Evolutionary conservation across 2,329 filamentous ascomycete genomes (phyloP), one percentile per base, ranked within the genome.

Genomic region (Ophiostoma sp.): DNA sequence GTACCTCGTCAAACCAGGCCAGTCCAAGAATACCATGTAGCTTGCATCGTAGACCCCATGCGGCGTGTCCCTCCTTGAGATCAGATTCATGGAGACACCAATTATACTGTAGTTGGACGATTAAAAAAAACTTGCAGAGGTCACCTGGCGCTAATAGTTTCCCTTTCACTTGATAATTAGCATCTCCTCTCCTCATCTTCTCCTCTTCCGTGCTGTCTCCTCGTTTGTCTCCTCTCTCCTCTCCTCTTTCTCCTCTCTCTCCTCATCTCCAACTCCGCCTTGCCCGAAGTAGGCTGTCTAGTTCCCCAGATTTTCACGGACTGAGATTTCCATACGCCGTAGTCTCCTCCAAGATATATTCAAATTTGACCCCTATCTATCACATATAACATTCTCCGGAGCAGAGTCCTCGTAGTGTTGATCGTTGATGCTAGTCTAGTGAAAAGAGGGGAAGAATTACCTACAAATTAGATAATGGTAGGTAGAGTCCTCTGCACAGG

Each of bases 401-500:
- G 52, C 23, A 27, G 13, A 15, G 10, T 23, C 23, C 11, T 23
- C n/a, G 23, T 57, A 48, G 44, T 48, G 44, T n/a, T 20, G 44
- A 48, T 48, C 15, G 39, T 41, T 1, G 11, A 39, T 10, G 15
- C 23, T 57, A 27, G 52, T 11, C n/a, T 54, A 11, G 48, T 15
- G 7, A 57, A 48, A 48, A 57, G 52, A 57, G 52, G 52, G 8
- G 52, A 54, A 57, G n/a, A 20, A 57, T 57, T 57, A 57, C 52
- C n/a, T 57, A 57, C 52, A 31, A 57, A 27, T 57, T 57, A 57
- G 52, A 57, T 57, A 27, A 57, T 23, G n/a, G 8, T 23, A 27
- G 44, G n/a, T 15, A 39, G 7, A 8, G 36, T 39, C 15, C 11
- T 41, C 39, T 41, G 39, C 39, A 41, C 39, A 20, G 44, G 44